These are phyloP conservation scores for Knufia petricola DNA, from an alignment of 2,329 filamentous ascomycete species.

Conservation along the genomic window DNA sequence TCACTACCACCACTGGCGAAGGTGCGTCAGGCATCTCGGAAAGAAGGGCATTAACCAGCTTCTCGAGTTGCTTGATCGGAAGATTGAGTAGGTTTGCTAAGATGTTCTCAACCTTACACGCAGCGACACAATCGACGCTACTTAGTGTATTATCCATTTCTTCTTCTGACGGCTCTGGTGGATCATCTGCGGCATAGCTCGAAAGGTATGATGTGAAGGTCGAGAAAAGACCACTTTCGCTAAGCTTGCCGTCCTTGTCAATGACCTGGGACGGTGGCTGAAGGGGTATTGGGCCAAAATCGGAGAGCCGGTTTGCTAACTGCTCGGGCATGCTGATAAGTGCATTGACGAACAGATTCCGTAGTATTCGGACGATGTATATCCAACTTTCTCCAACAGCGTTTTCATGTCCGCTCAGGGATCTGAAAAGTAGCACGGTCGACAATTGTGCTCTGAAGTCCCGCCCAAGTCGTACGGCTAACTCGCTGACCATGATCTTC, in stretches of 20 bases:
- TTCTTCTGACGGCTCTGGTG: constrained; percentile 92
- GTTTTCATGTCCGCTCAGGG: constrained; percentile 75
- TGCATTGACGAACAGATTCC: constrained; percentile 94
- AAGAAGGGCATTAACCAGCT: constrained; percentile 63
- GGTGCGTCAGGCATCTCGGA: constrained; percentile 80
- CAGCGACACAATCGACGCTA: constrained; percentile 86
- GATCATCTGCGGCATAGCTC: constrained; percentile 97
- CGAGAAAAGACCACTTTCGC: constrained; percentile 79
- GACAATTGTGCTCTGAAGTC: constrained; percentile 91
- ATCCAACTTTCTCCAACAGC: constrained; percentile 52
- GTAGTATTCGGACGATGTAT: constrained; percentile 79
- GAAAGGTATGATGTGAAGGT: constrained; percentile 94
- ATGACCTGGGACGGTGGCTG: constrained; percentile 89
- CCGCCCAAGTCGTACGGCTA: constrained; percentile 88
- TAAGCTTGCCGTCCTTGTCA: constrained; percentile 68
- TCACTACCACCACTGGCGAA: constrained; percentile 70
- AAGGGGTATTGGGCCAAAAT: constrained; percentile 72
- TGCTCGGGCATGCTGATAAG: constrained; percentile 63
- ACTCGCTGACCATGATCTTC: constrained; percentile 96
- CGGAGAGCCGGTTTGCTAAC: constrained; percentile 24
- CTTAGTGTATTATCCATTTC: constrained; percentile 92
- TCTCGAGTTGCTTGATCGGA: constrained; percentile 48
- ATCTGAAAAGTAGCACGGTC: constrained; percentile 87
- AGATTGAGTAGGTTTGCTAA: constrained; percentile 71
- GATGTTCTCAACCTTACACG: constrained; percentile 74